Evolutionary conservation across 768 basidiomycete genomes (phyloP), one percentile per base, ranked within the genome.

Genomic region (Tephrocybe sp.): DNA sequence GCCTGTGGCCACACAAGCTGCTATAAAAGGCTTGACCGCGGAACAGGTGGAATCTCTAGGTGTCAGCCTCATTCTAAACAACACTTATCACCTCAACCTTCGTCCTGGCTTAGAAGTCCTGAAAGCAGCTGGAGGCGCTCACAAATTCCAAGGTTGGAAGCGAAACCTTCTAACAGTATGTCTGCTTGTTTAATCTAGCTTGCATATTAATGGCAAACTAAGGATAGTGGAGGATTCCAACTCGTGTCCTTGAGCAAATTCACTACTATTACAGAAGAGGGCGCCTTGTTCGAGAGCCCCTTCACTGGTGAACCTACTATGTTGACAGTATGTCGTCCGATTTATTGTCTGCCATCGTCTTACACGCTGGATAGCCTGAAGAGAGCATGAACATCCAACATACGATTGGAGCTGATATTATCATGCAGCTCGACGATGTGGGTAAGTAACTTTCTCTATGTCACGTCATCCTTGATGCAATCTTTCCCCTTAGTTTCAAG

Each of bases 351-450:
- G 26, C 4, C 7, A 26, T 26, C 26, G 7, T 26, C 26, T 26
- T 26, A 26, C 26, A 26, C 26, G 4, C 3, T 26, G 50, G n/a
- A 33, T 11, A 92, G 87, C 92, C 93, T 31, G 92, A 96, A 69
- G 88, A 93, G 72, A 91, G 89, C 60, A 93, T 95, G 36, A 82
- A 84, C 13, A 88, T 92, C 60, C 92, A 96, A 63, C 93, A 96
- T 62, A 76, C 86, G 7, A 93, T 96, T 38, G 92, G 92, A 5
- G 89, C 86, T 22, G 92, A 96, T 64, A 96, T 96, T 53, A 92
- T 96, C 54, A 95, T 96, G 93, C 92, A 92, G 64, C 77, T 93
- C 14, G 92, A 94, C 65, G 92, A 94, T 67, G 92, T 94, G 45
- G 90, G 90, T 87, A 60, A 65, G 84, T 71, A 39, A 34, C 33